Conservation (phyloP, 768 basidiomycete genomes). For the Termitomyces sp. region DNA sequence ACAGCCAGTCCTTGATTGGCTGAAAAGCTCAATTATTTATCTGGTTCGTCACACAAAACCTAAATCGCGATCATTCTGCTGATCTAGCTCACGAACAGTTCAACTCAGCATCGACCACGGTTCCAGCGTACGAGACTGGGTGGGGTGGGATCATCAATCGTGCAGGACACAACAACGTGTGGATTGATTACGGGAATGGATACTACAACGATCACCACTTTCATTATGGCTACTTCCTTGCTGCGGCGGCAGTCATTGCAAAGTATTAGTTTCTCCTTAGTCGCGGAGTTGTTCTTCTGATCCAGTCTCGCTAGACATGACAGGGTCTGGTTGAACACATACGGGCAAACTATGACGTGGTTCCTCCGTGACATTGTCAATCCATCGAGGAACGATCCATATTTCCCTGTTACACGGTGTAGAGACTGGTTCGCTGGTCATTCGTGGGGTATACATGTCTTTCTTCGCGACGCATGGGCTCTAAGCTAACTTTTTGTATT, state of each 20-base stretch:
- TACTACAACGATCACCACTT: slow-evolving; percentile 32
- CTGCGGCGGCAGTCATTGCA: slow-evolving; percentile 25
- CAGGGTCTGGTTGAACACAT: slow-evolving; percentile 19
- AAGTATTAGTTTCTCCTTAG: slow-evolving; percentile 13
- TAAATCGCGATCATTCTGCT: background rate
- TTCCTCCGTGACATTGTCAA: slow-evolving; percentile 29
- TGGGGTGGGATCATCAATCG: slow-evolving; percentile 31
- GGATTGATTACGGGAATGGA: slow-evolving; percentile 28
- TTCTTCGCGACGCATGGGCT: background rate
- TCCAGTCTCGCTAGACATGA: background rate
- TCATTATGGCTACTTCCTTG: slow-evolving; percentile 29
- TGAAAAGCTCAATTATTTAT: slow-evolving; percentile 19
- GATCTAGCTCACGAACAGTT: slow-evolving; percentile 6
- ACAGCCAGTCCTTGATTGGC: slow-evolving; percentile 17
- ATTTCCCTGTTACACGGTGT: slow-evolving; percentile 24
- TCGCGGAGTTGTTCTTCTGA: background rate
- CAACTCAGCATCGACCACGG: slow-evolving; percentile 12
- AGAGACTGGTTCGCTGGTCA: slow-evolving; percentile 32
- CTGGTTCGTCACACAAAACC: slow-evolving; percentile 16
- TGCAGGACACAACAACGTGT: slow-evolving; percentile 22
- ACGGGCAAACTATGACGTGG: slow-evolving; percentile 18
- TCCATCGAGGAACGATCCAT: slow-evolving; percentile 24
- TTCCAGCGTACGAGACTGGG: slow-evolving; percentile 26
- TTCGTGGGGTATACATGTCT: slow-evolving; percentile 25
- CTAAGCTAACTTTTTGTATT: background rate